Percentiles rank a stretch among this genome's conserved stretches.
Conservation (phyloP, 2,329 filamentous ascomycete species). For the Celoporthe dispersa region DNA sequence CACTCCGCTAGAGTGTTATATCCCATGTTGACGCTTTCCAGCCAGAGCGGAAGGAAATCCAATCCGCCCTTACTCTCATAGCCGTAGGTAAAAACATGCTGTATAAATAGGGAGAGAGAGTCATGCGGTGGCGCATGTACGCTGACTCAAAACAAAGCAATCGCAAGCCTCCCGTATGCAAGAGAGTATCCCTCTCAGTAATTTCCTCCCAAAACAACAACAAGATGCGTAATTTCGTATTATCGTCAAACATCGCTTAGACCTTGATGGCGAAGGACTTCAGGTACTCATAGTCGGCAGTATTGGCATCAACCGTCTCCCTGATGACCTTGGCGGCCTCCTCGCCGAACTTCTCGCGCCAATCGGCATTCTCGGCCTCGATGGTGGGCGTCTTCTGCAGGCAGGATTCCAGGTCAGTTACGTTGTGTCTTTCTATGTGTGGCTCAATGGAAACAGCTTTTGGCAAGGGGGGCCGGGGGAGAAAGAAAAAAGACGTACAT, state of each 20-base stretch:
- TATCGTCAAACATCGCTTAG: conserved; percentile 36
- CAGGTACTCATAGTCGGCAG: conserved; percentile 78
- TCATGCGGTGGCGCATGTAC: conserved; percentile 13
- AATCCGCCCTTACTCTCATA: conserved; percentile 7
- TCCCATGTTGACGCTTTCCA: conserved; percentile 18
- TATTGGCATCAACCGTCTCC: conserved; percentile 71
- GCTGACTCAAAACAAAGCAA: conserved; percentile 6
- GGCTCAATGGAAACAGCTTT: neutral
- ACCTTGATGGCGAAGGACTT: conserved; percentile 75
- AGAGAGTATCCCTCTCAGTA: conserved; percentile 7
- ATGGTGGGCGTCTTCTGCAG: conserved; percentile 62
- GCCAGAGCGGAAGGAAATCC: neutral
- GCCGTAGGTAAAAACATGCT: conserved; percentile 17
- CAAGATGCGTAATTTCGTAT: conserved; percentile 29
- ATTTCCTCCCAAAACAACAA: neutral
- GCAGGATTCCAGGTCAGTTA: conserved; percentile 17
- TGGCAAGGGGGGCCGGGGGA: neutral
- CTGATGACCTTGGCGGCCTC: conserved; percentile 72
- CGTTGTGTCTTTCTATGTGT: neutral
- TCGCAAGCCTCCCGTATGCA: conserved; percentile 13
- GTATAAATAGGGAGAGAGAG: conserved; percentile 15
- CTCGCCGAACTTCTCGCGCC: conserved; percentile 74
- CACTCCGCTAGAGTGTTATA: conserved; percentile 8
- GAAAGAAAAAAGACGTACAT: conserved; percentile 48
- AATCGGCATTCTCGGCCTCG: conserved; percentile 71